phyloP scores from a whole-genome alignment of 495 filamentous ascomycete genomes.

The Opeltia flavorubescens region DNA sequence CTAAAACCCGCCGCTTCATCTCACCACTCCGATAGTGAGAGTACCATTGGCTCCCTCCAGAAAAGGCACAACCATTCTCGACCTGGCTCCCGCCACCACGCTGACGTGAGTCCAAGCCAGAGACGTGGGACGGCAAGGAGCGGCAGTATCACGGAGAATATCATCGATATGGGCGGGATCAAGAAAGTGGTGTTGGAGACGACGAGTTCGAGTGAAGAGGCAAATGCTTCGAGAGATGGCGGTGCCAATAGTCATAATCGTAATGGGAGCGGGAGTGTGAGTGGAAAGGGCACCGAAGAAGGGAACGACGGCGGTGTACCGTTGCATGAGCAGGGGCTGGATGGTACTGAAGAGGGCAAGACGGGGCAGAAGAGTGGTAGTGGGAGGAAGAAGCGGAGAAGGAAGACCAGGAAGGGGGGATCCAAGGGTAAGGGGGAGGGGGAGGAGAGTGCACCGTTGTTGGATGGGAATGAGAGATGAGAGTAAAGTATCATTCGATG shows the following conservation, averaged over 20 bases:
- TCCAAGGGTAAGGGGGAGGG: neutral
- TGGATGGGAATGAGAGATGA: neutral
- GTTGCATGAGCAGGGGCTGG: constrained; percentile 18
- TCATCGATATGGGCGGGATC: constrained; percentile 66
- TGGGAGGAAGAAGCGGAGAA: constrained; percentile 29
- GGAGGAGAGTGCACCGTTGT: neutral
- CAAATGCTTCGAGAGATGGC: neutral
- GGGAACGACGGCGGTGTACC: constrained; percentile 5
- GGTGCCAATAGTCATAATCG: neutral
- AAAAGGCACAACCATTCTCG: too few species aligned
- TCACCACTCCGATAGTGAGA: constrained; percentile 5
- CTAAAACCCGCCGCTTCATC: too few species aligned
- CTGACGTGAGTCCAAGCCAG: constrained; percentile 22
- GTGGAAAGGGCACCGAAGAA: too few species aligned
- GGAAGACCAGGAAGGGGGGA: constrained; percentile 19
- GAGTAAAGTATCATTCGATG: too few species aligned
- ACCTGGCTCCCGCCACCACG: too few species aligned
- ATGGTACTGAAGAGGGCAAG: constrained; percentile 13
- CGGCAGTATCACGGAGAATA: constrained; percentile 80
- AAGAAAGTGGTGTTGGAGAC: constrained; percentile 76
- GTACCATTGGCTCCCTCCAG: constrained; percentile 29
- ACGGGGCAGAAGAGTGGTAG: constrained; percentile 10
- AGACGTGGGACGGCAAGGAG: constrained; percentile 49
- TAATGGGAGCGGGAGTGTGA: constrained; percentile 6
- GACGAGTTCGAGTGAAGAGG: constrained; percentile 35